Base-by-base conservation (phyloP, 2,329 filamentous ascomycete genomes). In the Pseudocercospora vitis region DNA sequence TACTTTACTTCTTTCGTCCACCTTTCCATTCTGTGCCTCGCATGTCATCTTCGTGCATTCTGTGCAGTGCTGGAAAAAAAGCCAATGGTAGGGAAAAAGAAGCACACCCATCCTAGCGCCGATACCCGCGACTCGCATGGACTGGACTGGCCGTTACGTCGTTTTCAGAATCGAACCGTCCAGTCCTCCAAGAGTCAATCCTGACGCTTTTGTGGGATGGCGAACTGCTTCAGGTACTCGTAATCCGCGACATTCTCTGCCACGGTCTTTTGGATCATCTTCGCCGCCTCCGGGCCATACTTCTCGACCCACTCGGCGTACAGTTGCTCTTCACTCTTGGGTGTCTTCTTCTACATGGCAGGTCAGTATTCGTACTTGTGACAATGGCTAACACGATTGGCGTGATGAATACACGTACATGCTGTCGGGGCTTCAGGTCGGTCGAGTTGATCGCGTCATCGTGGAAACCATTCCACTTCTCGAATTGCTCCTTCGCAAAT, bases 381-480 rank as follows among this genome's bases (percentile, higher is more conserved):
- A 18, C 29, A 14, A 33, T 16, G 12, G 48, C 53, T 51, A 31
- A 60, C 37, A 29, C n/a, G 16, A 24, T 7, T n/a, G 4, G 14
- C 12, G 18, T 23, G n/a, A 50, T 18, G 45, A 11, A 23, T 31
- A 8, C 1, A 73, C 76, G 67, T 72, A 83, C 81, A 60, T 85
- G 79, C 40, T 78, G 77, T 67, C 89, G 79, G 1, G 88, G 83
- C 69, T 86, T 86, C 65, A 99, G 76, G 57, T 84, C 85, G 31
- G 80, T 86, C 68, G 89, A 95, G 62, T 88, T 79, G 64, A 97
- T 89, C 11, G 91, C 94, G 76, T 97, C 94, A 63, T 97, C 88
- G 71, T 97, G 94, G 76, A 95, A 97, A 8, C 94, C 94, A 63
- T 85, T 88, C 94, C 94, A 97, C 77, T 99, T 97, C 74, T 91